phyloP scores from a whole-genome alignment of 108 stramenopile species.

The Skeletonema menzelii region DNA sequence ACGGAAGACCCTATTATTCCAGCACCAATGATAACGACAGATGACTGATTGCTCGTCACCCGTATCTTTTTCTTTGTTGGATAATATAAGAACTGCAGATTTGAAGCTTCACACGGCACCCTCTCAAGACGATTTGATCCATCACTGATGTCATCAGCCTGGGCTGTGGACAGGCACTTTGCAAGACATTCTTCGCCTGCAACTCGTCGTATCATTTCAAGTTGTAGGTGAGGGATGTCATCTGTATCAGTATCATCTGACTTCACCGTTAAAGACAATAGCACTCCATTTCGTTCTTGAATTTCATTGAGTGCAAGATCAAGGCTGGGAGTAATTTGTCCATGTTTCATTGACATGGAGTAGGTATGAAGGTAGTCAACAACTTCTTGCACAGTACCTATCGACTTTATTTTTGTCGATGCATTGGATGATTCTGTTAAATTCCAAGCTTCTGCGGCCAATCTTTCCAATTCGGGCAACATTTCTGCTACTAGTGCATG shows the following conservation, averaged over 20 bases:
- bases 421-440: background rate
- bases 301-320: constrained; percentile 56
- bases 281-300: constrained; percentile 60
- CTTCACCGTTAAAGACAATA: constrained; percentile 16
- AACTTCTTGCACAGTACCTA: constrained; percentile 22
- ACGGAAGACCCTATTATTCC: constrained; percentile 50
- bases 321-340: constrained; percentile 53
- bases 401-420: background rate
- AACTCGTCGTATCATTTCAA: constrained; percentile 36
- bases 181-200: constrained; percentile 15
- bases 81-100: constrained; percentile 22
- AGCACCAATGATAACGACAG: constrained; percentile 41
- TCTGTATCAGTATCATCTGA: background rate
- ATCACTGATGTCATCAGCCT: background rate
- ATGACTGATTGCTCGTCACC: background rate
- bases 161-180: background rate
- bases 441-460: constrained; percentile 14
- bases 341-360: constrained; percentile 57
- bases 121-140: background rate
- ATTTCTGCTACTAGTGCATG: constrained; percentile 57
- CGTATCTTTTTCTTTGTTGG: background rate
- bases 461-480: constrained; percentile 39
- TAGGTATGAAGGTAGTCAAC: constrained; percentile 48
- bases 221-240: constrained; percentile 17
- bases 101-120: constrained; percentile 12